Evolutionary conservation across 768 basidiomycete genomes (phyloP), one percentile per base, ranked within the genome.

Genomic region (Tricholoma sp.): DNA sequence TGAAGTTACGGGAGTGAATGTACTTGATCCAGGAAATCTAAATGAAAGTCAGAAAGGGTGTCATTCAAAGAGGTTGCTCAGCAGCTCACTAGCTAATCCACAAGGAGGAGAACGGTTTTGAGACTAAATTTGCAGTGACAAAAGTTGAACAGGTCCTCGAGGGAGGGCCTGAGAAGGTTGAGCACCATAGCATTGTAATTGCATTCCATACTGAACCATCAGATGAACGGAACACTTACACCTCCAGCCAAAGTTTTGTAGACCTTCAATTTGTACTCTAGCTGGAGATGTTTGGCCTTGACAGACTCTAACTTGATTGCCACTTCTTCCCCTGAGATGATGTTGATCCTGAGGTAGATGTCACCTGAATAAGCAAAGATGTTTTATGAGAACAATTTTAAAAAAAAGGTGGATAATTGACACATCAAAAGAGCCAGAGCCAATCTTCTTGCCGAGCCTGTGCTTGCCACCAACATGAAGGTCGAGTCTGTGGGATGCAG

Each of bases 181-280:
- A 99, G 77, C 56, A 99, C 97, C 97, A 99, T 99, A 49, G 97
- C 97, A 59, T 98, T 98, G 82, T 98, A 99, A 72, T 99, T 96
- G 74, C 97, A 99, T 74, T 99, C 89, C 43, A 89, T 91, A 22
- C 89, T 89, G 63, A 88, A 91, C 89, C 90, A 99, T 66, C 97
- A 78, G 56, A 99, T 96, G 64, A 99, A 99, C 8, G 97, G 97
- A 10, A 99, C 94, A 54, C 97, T 97, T 56, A 99, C 97, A 63
- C 97, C 97, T 56, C 97, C 97, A 18, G 97, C 96, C 52, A 99
- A 85, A n/a, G 93, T 94, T 85, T 98, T 98, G 77, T 88, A 89
- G 50, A 91, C 90, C 73, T 91, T 90, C 63, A 88, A 89, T 76
- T 99, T 96, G 70, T 99, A 99, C 73, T 99, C 97, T 67, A 99